Percentiles rank a stretch among this genome's conserved stretches.
Conservation (phyloP, 495 filamentous ascomycete genomes). For the Pseudoneurospora amorphoporcata region DNA sequence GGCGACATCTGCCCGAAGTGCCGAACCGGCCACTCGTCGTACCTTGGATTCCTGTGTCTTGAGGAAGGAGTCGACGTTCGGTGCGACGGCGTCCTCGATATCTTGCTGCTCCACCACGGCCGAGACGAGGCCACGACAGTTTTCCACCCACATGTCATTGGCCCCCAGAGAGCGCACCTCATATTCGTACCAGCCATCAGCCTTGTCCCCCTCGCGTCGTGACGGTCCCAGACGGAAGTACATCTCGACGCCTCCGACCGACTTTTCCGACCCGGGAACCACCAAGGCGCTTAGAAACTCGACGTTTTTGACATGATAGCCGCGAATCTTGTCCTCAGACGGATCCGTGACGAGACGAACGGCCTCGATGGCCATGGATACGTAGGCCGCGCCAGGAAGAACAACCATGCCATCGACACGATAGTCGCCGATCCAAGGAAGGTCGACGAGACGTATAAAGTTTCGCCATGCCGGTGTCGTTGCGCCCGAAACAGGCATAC, state of each 20-base stretch:
- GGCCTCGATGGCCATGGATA: constrained; percentile 41
- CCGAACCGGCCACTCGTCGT: background rate
- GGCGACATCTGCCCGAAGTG: background rate
- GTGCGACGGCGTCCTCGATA: background rate
- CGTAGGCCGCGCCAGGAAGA: constrained; percentile 45
- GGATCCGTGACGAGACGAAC: constrained; percentile 25
- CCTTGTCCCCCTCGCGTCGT: background rate
- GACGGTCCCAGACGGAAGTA: background rate
- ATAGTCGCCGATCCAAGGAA: constrained; percentile 41
- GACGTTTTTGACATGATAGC: background rate
- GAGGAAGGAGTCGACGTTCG: background rate
- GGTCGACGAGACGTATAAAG: constrained; percentile 27
- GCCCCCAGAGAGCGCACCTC: background rate
- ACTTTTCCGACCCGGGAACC: background rate
- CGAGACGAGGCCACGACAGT: background rate
- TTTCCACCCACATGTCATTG: background rate
- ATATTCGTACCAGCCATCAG: constrained; percentile 1
- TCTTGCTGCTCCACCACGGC: background rate
- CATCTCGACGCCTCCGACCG: background rate
- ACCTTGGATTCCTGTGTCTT: background rate
- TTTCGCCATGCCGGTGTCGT: constrained; percentile 35
- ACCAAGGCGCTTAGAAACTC: too few relatives aligned
- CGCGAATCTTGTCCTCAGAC: constrained; percentile 1
- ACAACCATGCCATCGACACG: constrained; percentile 27
- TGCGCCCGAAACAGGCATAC: constrained; percentile 12